A percentile compares a stretch with the other conserved stretches of the same genome.
phyloP scores from a whole-genome alignment of 202 grass and related monocot species.

The Miscanthus sacchariflorus region DNA sequence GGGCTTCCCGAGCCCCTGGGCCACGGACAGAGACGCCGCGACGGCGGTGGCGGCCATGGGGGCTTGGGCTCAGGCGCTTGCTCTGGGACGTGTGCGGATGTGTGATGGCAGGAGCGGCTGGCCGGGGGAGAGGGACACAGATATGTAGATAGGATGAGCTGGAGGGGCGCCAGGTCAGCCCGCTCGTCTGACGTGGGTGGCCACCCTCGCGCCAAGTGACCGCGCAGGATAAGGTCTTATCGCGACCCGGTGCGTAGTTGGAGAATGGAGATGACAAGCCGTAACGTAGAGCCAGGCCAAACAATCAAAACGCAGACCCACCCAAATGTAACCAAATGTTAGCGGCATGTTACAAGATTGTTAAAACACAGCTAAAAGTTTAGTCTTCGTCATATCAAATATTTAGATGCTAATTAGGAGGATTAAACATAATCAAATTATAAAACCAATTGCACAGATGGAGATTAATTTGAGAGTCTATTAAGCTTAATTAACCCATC shows the following conservation, averaged over 20 bases:
- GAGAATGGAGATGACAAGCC: not conserved
- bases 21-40: not conserved
- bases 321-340: constrained; percentile 37
- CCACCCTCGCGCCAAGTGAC: not conserved
- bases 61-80: not conserved
- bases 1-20: not conserved
- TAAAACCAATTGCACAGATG: too few species aligned
- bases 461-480: too few species aligned
- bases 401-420: too few species aligned
- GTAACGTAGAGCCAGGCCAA: constrained; percentile 1
- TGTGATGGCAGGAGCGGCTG: not conserved
- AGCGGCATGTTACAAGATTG: not conserved
- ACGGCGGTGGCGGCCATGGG: not conserved
- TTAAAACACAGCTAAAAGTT: constrained; percentile 17
- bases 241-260: not conserved
- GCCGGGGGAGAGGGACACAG: not conserved
- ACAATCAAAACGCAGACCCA: constrained; percentile 35
- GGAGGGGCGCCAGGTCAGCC: not conserved
- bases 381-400: too few species aligned
- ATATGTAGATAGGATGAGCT: not conserved
- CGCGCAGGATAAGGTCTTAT: not conserved
- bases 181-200: not conserved
- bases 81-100: not conserved
- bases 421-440: too few species aligned
- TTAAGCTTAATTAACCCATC: too few species aligned